A percentile compares a stretch with the other conserved stretches of the same genome.
These are phyloP conservation scores for Isatis tinctoria DNA, from an alignment of 345 rosid genomes.

Conservation along the genomic window DNA sequence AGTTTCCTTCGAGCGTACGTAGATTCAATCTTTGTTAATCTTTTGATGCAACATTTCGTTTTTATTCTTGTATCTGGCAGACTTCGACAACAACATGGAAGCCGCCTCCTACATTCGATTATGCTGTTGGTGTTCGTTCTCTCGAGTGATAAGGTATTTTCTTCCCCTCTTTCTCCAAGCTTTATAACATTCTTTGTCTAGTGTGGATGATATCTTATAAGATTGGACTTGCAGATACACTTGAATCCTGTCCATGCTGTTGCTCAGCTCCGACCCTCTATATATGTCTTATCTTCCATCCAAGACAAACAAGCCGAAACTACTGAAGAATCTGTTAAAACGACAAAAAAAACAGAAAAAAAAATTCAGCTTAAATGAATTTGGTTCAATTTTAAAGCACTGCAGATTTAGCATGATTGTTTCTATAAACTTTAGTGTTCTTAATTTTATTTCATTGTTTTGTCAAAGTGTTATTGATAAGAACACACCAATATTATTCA, in stretches of 20 bases:
- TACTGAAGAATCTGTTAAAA: conserved; percentile 37
- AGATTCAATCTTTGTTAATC: conserved; percentile 7
- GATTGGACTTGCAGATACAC: conserved; percentile 52
- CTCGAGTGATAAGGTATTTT: conserved; percentile 60
- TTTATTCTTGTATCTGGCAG: conserved; percentile 33
- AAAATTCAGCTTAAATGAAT: background rate
- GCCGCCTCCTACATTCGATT: conserved; percentile 38
- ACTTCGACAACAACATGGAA: conserved; percentile 55
- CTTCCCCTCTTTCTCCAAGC: background rate
- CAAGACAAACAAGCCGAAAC: conserved; percentile 35
- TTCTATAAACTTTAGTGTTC: background rate
- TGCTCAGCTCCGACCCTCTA: conserved; percentile 81
- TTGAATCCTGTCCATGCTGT: conserved; percentile 79
- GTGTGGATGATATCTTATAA: conserved; percentile 1
- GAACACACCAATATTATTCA: too few relatives aligned
- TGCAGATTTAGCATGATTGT: background rate
- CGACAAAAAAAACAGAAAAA: conserved; percentile 42
- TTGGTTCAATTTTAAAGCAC: background rate
- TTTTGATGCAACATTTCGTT: conserved; percentile 5
- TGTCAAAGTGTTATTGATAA: too few relatives aligned
- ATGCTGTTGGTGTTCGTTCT: conserved; percentile 79
- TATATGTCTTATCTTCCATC: conserved; percentile 43
- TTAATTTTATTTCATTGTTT: background rate
- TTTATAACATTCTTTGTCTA: conserved; percentile 5
- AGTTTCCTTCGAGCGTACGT: background rate